A percentile compares a stretch with the other conserved stretches of the same genome.
These are phyloP conservation scores for Globisporangium paroecandrum DNA, from an alignment of 352 stramenopile genomes.

Conservation along the genomic window DNA sequence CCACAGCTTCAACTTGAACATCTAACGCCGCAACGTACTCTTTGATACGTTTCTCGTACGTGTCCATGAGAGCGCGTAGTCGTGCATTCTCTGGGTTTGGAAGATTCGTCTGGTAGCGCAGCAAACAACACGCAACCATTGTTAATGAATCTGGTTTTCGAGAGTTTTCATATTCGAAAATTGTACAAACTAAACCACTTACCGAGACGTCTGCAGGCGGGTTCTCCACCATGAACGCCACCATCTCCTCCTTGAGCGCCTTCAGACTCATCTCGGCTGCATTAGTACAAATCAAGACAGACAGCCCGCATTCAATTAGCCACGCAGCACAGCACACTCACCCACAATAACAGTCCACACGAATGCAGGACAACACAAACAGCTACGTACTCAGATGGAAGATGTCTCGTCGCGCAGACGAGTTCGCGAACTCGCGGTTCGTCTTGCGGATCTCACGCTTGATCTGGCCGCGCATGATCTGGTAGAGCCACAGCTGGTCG, in stretches of 20 bases:
- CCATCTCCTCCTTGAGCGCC: slow-evolving; percentile 60
- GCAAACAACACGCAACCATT: background rate
- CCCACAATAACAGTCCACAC: background rate
- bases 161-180: background rate
- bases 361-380: background rate
- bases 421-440: slow-evolving; percentile 63
- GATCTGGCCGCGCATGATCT: slow-evolving; percentile 51
- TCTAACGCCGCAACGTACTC: slow-evolving; percentile 20
- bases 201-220: slow-evolving; percentile 48
- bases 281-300: background rate
- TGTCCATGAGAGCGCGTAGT: slow-evolving; percentile 45
- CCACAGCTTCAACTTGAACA: background rate
- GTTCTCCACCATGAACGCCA: slow-evolving; percentile 50
- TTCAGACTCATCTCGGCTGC: slow-evolving; percentile 57
- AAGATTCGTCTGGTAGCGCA: slow-evolving; percentile 29
- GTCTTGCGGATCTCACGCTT: slow-evolving; percentile 66
- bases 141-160: background rate
- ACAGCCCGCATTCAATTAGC: background rate
- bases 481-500: slow-evolving; percentile 60
- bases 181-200: slow-evolving; percentile 1
- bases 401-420: slow-evolving; percentile 51
- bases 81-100: slow-evolving; percentile 65
- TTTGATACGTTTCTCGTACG: slow-evolving; percentile 39
- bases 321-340: background rate
- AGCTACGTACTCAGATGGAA: slow-evolving; percentile 52